Evolutionary conservation across 257 asterid genomes (phyloP).

Genomic region (Orobanche coerulescens): DNA sequence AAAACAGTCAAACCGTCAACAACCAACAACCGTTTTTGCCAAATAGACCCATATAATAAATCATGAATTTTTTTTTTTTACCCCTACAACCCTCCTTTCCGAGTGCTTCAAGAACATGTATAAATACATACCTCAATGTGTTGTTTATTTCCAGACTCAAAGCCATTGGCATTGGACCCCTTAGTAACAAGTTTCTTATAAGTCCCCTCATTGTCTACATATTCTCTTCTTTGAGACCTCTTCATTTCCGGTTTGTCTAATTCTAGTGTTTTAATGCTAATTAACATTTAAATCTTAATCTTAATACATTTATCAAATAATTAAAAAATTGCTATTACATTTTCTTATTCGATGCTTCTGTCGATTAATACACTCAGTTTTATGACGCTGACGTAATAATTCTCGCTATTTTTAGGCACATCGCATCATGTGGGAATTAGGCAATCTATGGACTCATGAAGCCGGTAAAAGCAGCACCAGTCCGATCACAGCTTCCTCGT

Average conservation of each 20-base stretch:
- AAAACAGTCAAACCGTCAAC: too few species aligned
- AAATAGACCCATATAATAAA: neutral
- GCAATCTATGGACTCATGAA: constrained; percentile 11
- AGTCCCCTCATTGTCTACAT: too few species aligned
- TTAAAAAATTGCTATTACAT: too few species aligned
- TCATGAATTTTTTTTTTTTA: neutral
- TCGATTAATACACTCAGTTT: too few species aligned
- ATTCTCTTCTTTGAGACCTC: neutral
- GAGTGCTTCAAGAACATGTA: neutral
- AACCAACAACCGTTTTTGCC: too few species aligned
- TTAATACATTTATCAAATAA: neutral
- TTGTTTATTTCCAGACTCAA: neutral
- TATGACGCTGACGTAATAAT: neutral
- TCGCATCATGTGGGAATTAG: constrained; percentile 22
- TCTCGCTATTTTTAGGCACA: neutral
- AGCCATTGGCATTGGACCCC: neutral
- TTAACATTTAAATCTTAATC: neutral
- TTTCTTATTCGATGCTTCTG: too few species aligned
- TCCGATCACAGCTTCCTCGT: constrained; percentile 4
- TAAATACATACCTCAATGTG: neutral
- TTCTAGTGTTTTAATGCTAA: neutral
- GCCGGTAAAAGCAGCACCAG: neutral
- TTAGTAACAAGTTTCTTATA: too few species aligned
- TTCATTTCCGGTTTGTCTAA: neutral
- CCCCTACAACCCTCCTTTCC: too few species aligned